Percentiles rank a stretch among this genome's conserved stretches.
Evolutionary conservation across 2,329 filamentous ascomycete species (phyloP).

Genomic region (Furcasterigmium sp.): DNA sequence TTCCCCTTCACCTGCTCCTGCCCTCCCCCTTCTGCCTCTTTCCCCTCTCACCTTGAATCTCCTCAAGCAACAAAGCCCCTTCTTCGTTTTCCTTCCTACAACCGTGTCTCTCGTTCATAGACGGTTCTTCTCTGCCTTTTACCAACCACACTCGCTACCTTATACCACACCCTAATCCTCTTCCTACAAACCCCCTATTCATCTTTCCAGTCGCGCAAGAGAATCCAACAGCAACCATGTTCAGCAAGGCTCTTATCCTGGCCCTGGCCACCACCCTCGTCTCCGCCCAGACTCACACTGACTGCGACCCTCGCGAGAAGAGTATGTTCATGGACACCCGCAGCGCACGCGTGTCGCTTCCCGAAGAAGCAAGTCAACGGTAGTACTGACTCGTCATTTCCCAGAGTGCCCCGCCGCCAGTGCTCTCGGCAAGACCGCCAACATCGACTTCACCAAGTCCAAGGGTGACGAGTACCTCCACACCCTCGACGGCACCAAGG

Average conservation of each 20-base stretch:
- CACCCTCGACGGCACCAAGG: conserved; percentile 37
- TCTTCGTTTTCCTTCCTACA: conserved; percentile 4
- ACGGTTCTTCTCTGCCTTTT: conserved; percentile 1
- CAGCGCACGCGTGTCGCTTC: conserved; percentile 14
- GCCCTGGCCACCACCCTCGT: conserved; percentile 43
- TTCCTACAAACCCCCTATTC: background rate
- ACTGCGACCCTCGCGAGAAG: conserved; percentile 50
- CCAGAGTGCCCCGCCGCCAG: conserved; percentile 66
- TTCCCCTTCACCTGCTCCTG: background rate
- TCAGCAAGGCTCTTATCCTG: conserved; percentile 37
- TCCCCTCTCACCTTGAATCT: conserved; percentile 1
- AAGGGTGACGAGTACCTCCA: conserved; percentile 58
- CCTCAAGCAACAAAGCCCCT: background rate
- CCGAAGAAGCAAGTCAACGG: background rate
- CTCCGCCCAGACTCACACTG: conserved; percentile 52
- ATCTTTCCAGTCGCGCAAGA: too few species aligned
- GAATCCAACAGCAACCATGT: conserved; percentile 9
- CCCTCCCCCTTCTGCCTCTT: background rate
- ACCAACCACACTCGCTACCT: background rate
- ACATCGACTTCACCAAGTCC: conserved; percentile 72
- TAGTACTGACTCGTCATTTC: conserved; percentile 12
- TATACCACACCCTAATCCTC: background rate
- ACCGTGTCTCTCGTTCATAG: conserved; percentile 3
- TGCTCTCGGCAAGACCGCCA: conserved; percentile 60
- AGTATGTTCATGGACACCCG: too few species aligned